Conservation (phyloP, 2,329 filamentous ascomycete species). For the Fusarium sp. region DNA sequence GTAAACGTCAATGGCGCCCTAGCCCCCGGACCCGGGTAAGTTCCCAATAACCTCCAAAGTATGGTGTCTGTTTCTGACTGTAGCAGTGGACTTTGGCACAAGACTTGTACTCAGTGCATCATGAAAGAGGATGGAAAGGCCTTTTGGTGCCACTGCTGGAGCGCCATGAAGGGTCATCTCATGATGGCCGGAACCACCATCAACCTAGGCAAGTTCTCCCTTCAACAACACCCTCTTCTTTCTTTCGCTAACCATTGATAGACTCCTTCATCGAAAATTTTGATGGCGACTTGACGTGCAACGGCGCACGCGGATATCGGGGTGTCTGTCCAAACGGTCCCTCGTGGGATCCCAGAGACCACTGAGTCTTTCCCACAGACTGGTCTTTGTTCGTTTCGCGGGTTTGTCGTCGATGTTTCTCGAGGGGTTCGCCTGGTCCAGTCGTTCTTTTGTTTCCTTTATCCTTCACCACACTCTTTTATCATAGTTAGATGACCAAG, state of each 20-base stretch:
- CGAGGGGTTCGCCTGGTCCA: neutral
- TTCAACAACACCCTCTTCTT: no score
- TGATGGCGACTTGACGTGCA: constrained; percentile 27
- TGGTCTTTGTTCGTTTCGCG: neutral
- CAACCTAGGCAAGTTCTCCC: constrained; percentile 15
- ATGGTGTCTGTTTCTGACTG: neutral
- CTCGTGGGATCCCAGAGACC: neutral
- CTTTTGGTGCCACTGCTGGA: constrained; percentile 25
- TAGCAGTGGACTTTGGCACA: constrained; percentile 20
- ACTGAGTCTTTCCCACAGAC: neutral
- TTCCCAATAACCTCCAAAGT: neutral
- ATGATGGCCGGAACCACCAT: neutral
- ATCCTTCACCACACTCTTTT: constrained; percentile 10
- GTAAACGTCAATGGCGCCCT: constrained; percentile 25
- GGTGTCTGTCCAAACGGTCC: constrained; percentile 17
- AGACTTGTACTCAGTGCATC: constrained; percentile 25
- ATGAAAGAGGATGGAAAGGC: neutral
- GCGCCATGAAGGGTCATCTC: neutral
- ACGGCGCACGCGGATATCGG: constrained; percentile 2
- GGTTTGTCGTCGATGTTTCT: neutral
- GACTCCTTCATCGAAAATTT: constrained; percentile 22
- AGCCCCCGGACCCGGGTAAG: constrained; percentile 2
- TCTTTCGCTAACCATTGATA: neutral
- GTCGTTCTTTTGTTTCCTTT: neutral
- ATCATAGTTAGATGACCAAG: neutral